Conservation (phyloP, 306 rosid species). For the Erythrophleum fordii region DNA sequence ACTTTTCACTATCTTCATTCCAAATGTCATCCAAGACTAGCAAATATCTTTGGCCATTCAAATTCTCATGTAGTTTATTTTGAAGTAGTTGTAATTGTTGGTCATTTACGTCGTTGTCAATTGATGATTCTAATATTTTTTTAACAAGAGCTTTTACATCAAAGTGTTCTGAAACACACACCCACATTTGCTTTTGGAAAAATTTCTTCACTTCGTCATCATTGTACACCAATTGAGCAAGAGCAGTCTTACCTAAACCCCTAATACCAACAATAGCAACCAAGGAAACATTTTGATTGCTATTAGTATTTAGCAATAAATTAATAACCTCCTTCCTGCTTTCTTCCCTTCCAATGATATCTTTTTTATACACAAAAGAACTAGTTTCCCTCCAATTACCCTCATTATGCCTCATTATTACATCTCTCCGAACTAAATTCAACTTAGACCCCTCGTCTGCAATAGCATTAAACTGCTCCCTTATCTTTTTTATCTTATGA, state of each 20-base stretch:
- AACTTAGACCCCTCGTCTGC: background rate
- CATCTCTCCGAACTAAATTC: background rate
- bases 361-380: background rate
- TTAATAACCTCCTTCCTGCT: background rate
- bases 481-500: background rate
- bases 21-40: constrained; percentile 22
- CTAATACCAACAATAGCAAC: background rate
- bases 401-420: no score
- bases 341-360: constrained; percentile 1
- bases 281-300: background rate
- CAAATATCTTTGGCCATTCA: background rate
- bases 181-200: constrained; percentile 6
- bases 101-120: background rate
- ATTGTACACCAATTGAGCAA: constrained; percentile 12
- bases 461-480: background rate
- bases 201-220: background rate
- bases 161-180: constrained; percentile 18
- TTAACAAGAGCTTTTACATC: background rate
- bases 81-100: background rate
- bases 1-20: background rate
- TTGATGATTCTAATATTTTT: background rate
- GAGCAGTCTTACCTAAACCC: constrained; percentile 25
- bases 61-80: background rate
- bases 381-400: background rate
- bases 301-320: background rate